These are phyloP conservation scores for Tuber umbilicatum DNA, from an alignment of 495 filamentous ascomycete genomes.

Conservation along the genomic window DNA sequence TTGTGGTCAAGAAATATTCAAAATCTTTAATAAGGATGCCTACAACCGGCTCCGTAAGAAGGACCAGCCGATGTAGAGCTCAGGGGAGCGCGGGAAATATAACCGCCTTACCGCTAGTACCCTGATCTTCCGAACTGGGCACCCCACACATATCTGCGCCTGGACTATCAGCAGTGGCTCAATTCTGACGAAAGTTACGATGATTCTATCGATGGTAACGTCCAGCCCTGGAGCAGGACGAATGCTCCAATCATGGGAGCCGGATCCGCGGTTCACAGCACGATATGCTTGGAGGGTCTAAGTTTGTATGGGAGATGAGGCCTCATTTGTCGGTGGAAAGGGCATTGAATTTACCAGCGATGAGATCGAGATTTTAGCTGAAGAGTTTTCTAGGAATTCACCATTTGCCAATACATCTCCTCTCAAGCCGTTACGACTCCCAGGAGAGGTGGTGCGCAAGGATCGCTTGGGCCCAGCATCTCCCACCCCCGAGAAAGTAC, in stretches of 20 bases:
- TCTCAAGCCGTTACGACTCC: too few species aligned
- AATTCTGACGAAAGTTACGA: conserved; percentile 4
- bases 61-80: background rate
- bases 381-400: too few species aligned
- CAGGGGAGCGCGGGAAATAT: background rate
- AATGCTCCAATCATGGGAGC: conserved; percentile 5
- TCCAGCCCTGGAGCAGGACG: background rate
- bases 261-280: conserved; percentile 11
- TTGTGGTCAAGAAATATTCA: too few species aligned
- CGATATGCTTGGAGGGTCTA: conserved; percentile 19
- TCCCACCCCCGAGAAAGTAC: too few species aligned
- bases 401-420: too few species aligned
- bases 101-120: background rate
- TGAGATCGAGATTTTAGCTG: too few species aligned
- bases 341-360: too few species aligned
- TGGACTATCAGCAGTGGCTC: conserved; percentile 20
- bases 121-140: background rate
- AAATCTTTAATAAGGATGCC: background rate
- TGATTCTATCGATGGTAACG: conserved; percentile 17
- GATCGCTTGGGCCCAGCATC: too few species aligned
- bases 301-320: conserved; percentile 27
- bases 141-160: background rate
- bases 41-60: background rate
- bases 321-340: background rate
- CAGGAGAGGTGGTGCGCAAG: too few species aligned